phyloP scores from a whole-genome alignment of 2,329 filamentous ascomycete genomes.

The Annulohypoxylon truncatum region DNA sequence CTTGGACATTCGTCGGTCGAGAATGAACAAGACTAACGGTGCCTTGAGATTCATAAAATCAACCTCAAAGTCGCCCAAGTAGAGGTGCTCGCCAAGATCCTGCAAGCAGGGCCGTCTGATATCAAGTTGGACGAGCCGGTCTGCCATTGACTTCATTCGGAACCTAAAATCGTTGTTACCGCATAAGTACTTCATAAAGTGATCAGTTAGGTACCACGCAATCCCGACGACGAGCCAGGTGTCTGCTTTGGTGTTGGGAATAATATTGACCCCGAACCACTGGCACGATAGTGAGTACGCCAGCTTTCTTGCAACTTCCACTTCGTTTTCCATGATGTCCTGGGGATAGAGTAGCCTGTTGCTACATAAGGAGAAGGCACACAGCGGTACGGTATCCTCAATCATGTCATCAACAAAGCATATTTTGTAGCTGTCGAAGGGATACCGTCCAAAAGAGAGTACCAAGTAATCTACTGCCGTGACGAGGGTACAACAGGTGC shows the following conservation, averaged over 20 bases:
- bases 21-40: slow-evolving; percentile 89
- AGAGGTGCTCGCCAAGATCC: slow-evolving; percentile 80
- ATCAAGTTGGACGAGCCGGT: slow-evolving; percentile 84
- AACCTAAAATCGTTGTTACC: slow-evolving; percentile 96
- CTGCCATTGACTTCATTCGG: slow-evolving; percentile 85
- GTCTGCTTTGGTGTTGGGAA: slow-evolving; percentile 83
- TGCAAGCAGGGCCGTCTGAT: slow-evolving; percentile 84
- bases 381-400: slow-evolving; percentile 78
- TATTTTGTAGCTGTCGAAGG: slow-evolving; percentile 90
- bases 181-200: slow-evolving; percentile 89
- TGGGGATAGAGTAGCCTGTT: slow-evolving; percentile 86
- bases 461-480: slow-evolving; percentile 92
- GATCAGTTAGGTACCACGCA: slow-evolving; percentile 93
- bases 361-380: slow-evolving; percentile 88
- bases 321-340: slow-evolving; percentile 85
- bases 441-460: slow-evolving; percentile 88
- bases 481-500: slow-evolving; percentile 87
- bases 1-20: slow-evolving; percentile 91
- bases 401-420: slow-evolving; percentile 93
- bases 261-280: slow-evolving; percentile 94
- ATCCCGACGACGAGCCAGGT: slow-evolving; percentile 91
- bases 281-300: slow-evolving; percentile 89
- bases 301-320: slow-evolving; percentile 82
- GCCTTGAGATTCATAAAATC: slow-evolving; percentile 94
- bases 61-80: slow-evolving; percentile 84